Evolutionary conservation across 2,329 filamentous ascomycete genomes (phyloP), one percentile per base, ranked within the genome.

Genomic region (Penicillium frequentans): DNA sequence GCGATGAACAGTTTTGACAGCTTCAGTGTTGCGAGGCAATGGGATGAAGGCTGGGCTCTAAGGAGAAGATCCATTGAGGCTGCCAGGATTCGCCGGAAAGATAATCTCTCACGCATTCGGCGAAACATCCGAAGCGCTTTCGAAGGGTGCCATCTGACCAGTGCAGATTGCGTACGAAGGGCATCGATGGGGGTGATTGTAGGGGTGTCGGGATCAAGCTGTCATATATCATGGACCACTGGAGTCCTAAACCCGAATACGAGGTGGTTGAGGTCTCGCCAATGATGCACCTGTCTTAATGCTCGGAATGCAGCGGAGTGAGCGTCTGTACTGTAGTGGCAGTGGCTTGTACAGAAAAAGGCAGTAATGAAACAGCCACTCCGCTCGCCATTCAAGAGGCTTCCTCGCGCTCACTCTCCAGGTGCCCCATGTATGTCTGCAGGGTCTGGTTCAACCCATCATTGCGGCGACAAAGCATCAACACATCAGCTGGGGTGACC

Each of bases 381-480:
- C 8, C 5, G 6, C 7, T 35, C n/a, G n/a, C 48, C 27, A 49
- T 35, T 69, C 62, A 69, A 19, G 65, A 60, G 8, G 59, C 59
- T 31, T 67, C 60, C 37, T 68, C 62, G 8, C 63, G 70, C 46
- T 67, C n/a, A 9, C 8, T 54, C 33, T 54, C 52, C 19, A 39
- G 63, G 50, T 72, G 70, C 49, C 73, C 72, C 16, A 73, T 59
- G 50, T 74, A 77, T 6, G 72, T 66, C 11, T 67, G 69, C 70
- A 99, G 82, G 33, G 98, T 86, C 16, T 82, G 82, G 64, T 93
- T 86, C 21, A 99, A 76, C 19, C 92, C 91, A 55, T 93, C 90
- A 67, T 98, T 99, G 57, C 93, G 86, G 59, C 95, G 82, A 26
- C 91, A 88, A 29, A 99, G 84, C 8, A 99, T 83, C 67, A 98